Evolutionary conservation across 1,284 basidiomycete species (phyloP), one percentile per base, ranked within the genome.

Genomic region (Cutaneotrichosporon spelunceum): DNA sequence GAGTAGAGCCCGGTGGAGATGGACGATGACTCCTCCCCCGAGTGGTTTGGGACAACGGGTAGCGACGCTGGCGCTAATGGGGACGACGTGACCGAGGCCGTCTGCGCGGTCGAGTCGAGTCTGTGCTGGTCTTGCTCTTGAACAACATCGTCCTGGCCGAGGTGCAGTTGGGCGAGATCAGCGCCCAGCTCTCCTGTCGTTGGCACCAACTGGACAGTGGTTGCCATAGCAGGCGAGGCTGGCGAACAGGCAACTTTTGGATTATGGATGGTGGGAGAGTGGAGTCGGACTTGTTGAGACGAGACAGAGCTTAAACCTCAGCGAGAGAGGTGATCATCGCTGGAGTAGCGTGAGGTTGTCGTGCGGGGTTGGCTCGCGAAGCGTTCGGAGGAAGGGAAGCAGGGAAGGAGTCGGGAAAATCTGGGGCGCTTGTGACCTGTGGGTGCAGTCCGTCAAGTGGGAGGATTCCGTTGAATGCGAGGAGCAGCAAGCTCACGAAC

Each of bases 11-110:
- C 24, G 5, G 63, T 57, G 5, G 63, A 48, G 27, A 56, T 44
- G 7, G 66, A 67, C 16, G 66, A 54, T 16, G 59, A 56, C 27
- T 55, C 34, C 27, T 45, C 50, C 21, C 62, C 53, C 10, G 45
- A 30, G 53, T 56, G 57, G 19, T 47, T 16, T 2, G 23, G 39
- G n/a, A 26, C 9, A 11, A 47, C 26, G 23, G 47, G 42, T 19
- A 49, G 23, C 4, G 47, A 50, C 27, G 47, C 26, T 4, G 45
- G 34, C 4, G 34, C 47, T 5, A 45, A 34, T 19, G 55, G 55
- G 23, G 55, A 56, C 5, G 45, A 47, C 11, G 44, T 24, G 9
- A 44, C 27, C 4, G 27, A 39, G 26, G 49, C 48, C 8, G 49
- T 30, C 14, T 7, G 19, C 21, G 57, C 21, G 39, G 30, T 14